Conservation (phyloP, 495 filamentous ascomycete genomes). For the Trichoderma parareesei region DNA sequence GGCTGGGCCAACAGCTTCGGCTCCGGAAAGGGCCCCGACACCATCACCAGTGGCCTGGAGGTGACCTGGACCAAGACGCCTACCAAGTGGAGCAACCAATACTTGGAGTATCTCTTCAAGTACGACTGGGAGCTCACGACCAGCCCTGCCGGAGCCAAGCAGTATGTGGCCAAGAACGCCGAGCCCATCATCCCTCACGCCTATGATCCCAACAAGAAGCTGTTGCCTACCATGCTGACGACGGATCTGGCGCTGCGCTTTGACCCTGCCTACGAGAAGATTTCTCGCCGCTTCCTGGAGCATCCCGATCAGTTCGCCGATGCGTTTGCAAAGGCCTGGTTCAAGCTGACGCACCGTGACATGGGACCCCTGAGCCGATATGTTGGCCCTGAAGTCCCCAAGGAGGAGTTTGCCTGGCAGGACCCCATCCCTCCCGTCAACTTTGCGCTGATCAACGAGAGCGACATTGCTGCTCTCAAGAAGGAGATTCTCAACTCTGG, state of each 20-base stretch:
- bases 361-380: constrained; percentile 60
- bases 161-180: constrained; percentile 62
- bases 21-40: constrained; percentile 53
- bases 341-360: constrained; percentile 71
- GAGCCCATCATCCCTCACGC: constrained; percentile 60
- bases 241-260: constrained; percentile 61
- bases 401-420: constrained; percentile 56
- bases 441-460: constrained; percentile 47
- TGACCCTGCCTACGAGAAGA: constrained; percentile 65
- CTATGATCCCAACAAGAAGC: constrained; percentile 55
- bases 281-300: constrained; percentile 55
- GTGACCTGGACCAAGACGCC: constrained; percentile 67
- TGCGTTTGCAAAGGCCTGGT: constrained; percentile 62
- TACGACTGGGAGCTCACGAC: constrained; percentile 70
- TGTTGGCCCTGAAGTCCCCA: constrained; percentile 60
- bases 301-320: constrained; percentile 58
- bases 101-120: constrained; percentile 64
- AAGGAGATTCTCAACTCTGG: constrained; percentile 52
- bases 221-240: constrained; percentile 59
- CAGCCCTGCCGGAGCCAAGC: constrained; percentile 64
- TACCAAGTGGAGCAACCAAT: constrained; percentile 59
- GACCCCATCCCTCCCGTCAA: constrained; percentile 51
- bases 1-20: constrained; percentile 55
- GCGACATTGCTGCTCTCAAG: constrained; percentile 55
- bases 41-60: constrained; percentile 66